Percentiles rank a stretch among this genome's conserved stretches.
phyloP scores from a whole-genome alignment of 148 eudicot genomes.

The Pharnaceum exiguum region DNA sequence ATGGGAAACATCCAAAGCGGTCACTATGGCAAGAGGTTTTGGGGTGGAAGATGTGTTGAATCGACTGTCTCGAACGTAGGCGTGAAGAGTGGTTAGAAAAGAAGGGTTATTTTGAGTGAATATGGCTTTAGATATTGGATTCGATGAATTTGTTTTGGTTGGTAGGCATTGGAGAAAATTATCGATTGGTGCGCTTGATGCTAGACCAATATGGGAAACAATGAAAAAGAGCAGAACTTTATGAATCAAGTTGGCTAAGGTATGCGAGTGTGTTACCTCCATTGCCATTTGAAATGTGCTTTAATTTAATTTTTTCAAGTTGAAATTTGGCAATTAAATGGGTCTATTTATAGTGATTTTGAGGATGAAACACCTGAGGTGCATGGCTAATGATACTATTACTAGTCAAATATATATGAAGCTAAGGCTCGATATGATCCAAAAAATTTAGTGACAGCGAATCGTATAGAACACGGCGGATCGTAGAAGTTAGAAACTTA shows the following conservation, averaged over 20 bases:
- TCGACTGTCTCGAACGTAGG: slow-evolving; percentile 8
- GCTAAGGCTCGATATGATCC: too few species aligned
- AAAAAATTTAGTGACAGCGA: too few species aligned
- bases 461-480: too few species aligned
- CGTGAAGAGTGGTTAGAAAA: slow-evolving; percentile 1
- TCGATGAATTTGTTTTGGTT: slow-evolving; percentile 5
- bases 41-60: slow-evolving; percentile 8
- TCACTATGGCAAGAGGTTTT: slow-evolving; percentile 6
- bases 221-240: neutral
- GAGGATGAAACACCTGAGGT: too few species aligned
- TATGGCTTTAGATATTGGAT: slow-evolving; percentile 19
- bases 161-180: slow-evolving; percentile 24
- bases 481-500: too few species aligned
- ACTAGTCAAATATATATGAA: too few species aligned
- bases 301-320: too few species aligned
- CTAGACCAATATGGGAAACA: neutral
- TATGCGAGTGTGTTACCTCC: too few species aligned
- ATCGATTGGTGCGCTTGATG: slow-evolving; percentile 10
- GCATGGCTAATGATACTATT: too few species aligned
- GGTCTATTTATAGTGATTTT: too few species aligned
- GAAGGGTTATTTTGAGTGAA: slow-evolving; percentile 11
- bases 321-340: too few species aligned
- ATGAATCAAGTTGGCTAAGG: neutral
- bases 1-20: slow-evolving; percentile 14
- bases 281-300: too few species aligned